Conservation (phyloP, 164 flowering plant species). For the Chimonanthus salicifolius region DNA sequence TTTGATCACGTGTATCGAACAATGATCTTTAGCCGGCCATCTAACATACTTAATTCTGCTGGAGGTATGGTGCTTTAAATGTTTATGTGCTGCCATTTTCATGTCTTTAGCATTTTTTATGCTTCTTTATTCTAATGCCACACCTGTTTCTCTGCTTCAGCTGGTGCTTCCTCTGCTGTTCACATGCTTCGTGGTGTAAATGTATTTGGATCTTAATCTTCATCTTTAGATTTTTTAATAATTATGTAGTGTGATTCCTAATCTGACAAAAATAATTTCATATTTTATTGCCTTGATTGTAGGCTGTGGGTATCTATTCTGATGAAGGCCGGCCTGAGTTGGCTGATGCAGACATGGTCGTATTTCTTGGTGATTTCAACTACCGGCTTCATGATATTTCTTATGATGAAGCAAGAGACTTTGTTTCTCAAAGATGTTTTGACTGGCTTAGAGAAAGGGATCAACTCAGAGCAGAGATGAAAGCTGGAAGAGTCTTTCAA, state of each 20-base stretch:
- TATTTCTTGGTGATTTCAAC: conserved; percentile 90
- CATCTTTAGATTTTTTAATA: background rate
- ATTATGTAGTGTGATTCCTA: background rate
- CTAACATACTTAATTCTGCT: conserved; percentile 45
- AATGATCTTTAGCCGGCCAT: conserved; percentile 67
- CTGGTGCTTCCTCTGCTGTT: conserved; percentile 49
- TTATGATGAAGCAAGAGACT: conserved; percentile 96
- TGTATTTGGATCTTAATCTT: conserved; percentile 31
- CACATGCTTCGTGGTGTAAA: conserved; percentile 49
- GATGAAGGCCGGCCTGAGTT: conserved; percentile 73
- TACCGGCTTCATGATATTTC: conserved; percentile 91
- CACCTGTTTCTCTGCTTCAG: conserved; percentile 56
- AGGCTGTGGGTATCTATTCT: conserved; percentile 33
- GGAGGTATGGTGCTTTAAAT: conserved; percentile 45
- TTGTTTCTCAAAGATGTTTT: conserved; percentile 95
- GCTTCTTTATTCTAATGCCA: conserved; percentile 59
- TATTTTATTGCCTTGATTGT: conserved; percentile 9
- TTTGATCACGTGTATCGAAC: conserved; percentile 81
- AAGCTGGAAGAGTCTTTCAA: conserved; percentile 90
- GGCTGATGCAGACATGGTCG: conserved; percentile 88
- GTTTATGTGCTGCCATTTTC: background rate
- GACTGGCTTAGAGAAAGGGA: conserved; percentile 98
- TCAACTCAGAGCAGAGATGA: conserved; percentile 94
- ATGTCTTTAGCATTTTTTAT: background rate
- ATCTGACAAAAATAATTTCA: background rate